These are phyloP conservation scores for Aspergillus sergii DNA, from an alignment of 2,329 filamentous ascomycete genomes.

Conservation along the genomic window DNA sequence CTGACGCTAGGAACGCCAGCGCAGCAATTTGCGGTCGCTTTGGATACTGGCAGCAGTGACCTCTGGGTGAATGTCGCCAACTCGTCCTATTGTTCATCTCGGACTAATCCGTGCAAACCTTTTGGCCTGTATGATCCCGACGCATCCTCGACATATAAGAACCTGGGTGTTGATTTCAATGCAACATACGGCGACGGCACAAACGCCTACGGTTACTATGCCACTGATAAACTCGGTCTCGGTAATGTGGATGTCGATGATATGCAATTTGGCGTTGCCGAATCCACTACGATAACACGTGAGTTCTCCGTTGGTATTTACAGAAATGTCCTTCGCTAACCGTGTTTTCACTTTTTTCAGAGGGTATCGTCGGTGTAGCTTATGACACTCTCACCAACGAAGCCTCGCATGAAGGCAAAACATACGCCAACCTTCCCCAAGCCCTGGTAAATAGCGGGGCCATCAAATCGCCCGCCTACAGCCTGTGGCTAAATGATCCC, in stretches of 20 bases:
- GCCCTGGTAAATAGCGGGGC: constrained; percentile 60
- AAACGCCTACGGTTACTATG: constrained; percentile 74
- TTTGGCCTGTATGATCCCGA: constrained; percentile 71
- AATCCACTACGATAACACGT: constrained; percentile 11
- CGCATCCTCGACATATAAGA: constrained; percentile 71
- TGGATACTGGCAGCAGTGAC: constrained; percentile 63
- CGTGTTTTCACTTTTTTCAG: background rate
- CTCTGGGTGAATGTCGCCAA: constrained; percentile 65
- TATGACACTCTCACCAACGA: constrained; percentile 68
- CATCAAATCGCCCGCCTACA: constrained; percentile 69
- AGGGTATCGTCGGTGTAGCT: constrained; percentile 75
- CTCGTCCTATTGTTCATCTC: constrained; percentile 61
- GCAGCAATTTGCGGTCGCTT: constrained; percentile 55
- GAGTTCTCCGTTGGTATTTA: constrained; percentile 67
- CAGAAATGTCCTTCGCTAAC: background rate
- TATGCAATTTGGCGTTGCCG: constrained; percentile 16
- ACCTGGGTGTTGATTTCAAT: constrained; percentile 73
- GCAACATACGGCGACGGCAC: constrained; percentile 82
- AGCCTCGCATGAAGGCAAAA: constrained; percentile 46
- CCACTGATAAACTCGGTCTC: constrained; percentile 28
- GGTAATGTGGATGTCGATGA: constrained; percentile 7
- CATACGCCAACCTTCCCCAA: constrained; percentile 63
- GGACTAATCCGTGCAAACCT: constrained; percentile 55
- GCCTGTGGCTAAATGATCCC: constrained; percentile 72
- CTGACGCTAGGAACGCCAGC: constrained; percentile 56